Base-by-base conservation (phyloP, 208 protist species). In the Strigomonas culicis region DNA sequence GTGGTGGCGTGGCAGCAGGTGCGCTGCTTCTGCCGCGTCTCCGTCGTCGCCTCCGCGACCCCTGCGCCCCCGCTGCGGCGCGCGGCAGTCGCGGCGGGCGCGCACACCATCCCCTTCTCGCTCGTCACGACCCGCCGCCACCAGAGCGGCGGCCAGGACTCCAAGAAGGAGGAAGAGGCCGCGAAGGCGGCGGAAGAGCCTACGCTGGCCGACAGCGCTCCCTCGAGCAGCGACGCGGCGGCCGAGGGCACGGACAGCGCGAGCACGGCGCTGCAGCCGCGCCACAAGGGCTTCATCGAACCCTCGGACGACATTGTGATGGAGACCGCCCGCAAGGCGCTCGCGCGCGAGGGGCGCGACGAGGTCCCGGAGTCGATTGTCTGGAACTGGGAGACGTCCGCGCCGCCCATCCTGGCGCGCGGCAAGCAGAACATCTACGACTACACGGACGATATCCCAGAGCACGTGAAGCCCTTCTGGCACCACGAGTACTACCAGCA, bases 401-500 rank as follows among this genome's bases (percentile, higher is more conserved):
- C 80, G 15, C 79, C 82, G 22, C 86, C 84, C 8, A 92, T 94
- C 36, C 70, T 93, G 11, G 68, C 85, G 17, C 73, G 77, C 39
- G 86, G 87, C 17, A 90, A 93, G 66, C 82, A 91, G 61, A 93
- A 92, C 55, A 73, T 92, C 46, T 92, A 87, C 71, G 87, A 94
- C 74, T 74, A 78, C 67, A 93, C 87, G 6, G 87, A 96, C 55
- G 87, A 96, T 63, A 93, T 96, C 66, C 90, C 90, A 2, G 28
- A 77, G 63, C 87, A 93, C 74, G 87, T 92, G 58, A 91, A 94
- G 70, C 90, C 87, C 1, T 90, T 90, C 71, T 92, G 86, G 82
- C 79, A 93, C 61, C 80, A 92, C 65, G 80, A 93, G 71, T 92
- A 92, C 60, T 90, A 93, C 49, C 90, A 95, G 59, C 84, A 95